These are phyloP conservation scores for Hemerocallis citrina DNA, from an alignment of 106 monocot genomes.

Conservation along the genomic window DNA sequence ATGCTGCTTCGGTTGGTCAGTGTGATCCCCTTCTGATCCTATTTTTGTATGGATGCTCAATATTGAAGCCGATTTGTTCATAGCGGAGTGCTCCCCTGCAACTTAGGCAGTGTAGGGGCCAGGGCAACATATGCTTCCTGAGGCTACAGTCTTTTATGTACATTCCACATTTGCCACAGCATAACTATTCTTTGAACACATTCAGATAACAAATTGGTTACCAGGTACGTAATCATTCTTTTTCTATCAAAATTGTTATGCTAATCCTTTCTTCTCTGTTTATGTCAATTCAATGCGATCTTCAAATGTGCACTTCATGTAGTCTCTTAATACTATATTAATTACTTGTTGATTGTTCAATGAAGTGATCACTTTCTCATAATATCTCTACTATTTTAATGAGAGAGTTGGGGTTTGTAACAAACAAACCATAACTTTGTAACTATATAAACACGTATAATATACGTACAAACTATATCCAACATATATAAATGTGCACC, in stretches of 20 bases:
- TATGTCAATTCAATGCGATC: too few relatives aligned
- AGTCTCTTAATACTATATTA: neutral
- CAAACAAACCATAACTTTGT: too few relatives aligned
- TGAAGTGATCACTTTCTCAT: neutral
- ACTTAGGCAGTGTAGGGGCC: conserved; percentile 33
- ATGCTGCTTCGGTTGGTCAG: conserved; percentile 37
- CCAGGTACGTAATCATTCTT: too few relatives aligned
- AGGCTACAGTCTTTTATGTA: conserved; percentile 24
- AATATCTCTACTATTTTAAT: too few relatives aligned
- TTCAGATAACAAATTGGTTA: conserved; percentile 21
- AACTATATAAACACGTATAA: too few relatives aligned
- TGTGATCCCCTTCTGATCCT: too few relatives aligned
- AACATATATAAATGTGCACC: too few relatives aligned
- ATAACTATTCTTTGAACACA: conserved; percentile 22
- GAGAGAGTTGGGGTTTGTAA: too few relatives aligned
- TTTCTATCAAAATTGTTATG: too few relatives aligned
- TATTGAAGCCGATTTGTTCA: neutral
- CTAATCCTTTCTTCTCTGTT: too few relatives aligned
- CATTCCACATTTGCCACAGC: conserved; percentile 25
- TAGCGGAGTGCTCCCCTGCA: conserved; percentile 29
- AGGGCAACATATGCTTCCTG: conserved; percentile 30
- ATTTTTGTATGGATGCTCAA: neutral
- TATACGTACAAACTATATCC: too few relatives aligned
- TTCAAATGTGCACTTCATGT: neutral
- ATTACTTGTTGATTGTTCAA: neutral